Conservation (phyloP, 1,284 basidiomycete genomes). For the Gomphus bonarii region DNA sequence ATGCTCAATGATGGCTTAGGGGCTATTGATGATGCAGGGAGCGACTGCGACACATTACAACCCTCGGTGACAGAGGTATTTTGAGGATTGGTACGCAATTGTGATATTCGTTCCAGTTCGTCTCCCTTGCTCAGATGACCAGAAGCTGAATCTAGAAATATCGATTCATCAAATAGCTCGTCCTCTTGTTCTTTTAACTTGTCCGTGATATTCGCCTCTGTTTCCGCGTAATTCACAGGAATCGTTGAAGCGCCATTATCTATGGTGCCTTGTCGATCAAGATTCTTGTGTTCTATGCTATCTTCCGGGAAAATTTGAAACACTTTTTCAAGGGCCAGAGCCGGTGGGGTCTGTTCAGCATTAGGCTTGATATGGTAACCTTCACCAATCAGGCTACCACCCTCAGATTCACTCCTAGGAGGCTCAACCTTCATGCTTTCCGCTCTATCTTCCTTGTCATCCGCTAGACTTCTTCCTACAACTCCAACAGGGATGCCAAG, state of each 20-base stretch:
- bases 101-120: neutral
- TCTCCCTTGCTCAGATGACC: neutral
- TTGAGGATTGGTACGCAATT: neutral
- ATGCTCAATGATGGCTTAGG: neutral
- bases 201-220: neutral
- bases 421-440: conserved; percentile 1
- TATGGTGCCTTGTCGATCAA: neutral
- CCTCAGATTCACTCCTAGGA: neutral
- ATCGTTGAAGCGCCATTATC: neutral
- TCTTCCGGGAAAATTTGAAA: neutral
- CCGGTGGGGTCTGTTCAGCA: neutral
- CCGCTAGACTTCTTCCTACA: neutral
- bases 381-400: neutral
- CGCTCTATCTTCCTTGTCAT: neutral
- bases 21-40: neutral
- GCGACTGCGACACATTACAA: neutral
- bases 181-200: neutral
- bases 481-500: neutral
- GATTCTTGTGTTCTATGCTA: neutral
- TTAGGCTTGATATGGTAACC: neutral
- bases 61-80: neutral
- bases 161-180: neutral
- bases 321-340: neutral
- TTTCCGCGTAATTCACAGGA: neutral
- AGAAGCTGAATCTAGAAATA: neutral